Evolutionary conservation across 2,329 filamentous ascomycete genomes (phyloP), one percentile per base, ranked within the genome.

Genomic region (Diaporthe amygdali): DNA sequence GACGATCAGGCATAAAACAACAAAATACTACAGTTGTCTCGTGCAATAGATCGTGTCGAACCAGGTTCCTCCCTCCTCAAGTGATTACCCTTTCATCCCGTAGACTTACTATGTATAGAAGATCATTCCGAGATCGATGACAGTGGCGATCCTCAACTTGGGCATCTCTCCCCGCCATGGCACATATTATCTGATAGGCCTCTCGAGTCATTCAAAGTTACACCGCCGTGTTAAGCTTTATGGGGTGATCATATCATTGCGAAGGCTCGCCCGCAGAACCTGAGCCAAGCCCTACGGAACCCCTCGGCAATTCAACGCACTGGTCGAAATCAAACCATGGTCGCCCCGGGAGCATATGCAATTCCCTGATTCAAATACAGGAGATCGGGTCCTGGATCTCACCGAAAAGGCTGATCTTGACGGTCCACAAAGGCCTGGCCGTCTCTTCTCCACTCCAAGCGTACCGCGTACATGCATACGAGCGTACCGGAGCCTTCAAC

Each of bases 171-270:
- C 37, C 56, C 39, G 15, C 56, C 25, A 27, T 32, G n/a, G n/a
- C n/a, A n/a, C 39, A 25, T 22, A 9, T 14, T 22, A 30, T 5
- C 56, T 47, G 41, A 63, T 7, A n/a, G 22, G 27, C 32, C 27
- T 14, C 59, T 63, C 41, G 59, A 63, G 59, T 63, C 59, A 63
- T 63, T 49, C 59, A 47, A 25, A 22, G 27, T 34, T 63, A 47
- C 59, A 63, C 59, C 59, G 41, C 59, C 41, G 41, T 22, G 17
- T 25, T 63, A 47, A 63, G 39, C 59, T 63, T 49, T 25, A 22
- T 15, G 30, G 20, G 30, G 14, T 9, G 41, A 27, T 64, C 44
- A 17, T 37, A 25, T 9, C 4, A 25, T 47, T 27, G 59, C 47
- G 25, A 20, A 27, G 59, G 41, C 44, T 64, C 41, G 59, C 44